Base-by-base conservation (phyloP, 2,329 filamentous ascomycete species). In the Talaromyces funiculosus region DNA sequence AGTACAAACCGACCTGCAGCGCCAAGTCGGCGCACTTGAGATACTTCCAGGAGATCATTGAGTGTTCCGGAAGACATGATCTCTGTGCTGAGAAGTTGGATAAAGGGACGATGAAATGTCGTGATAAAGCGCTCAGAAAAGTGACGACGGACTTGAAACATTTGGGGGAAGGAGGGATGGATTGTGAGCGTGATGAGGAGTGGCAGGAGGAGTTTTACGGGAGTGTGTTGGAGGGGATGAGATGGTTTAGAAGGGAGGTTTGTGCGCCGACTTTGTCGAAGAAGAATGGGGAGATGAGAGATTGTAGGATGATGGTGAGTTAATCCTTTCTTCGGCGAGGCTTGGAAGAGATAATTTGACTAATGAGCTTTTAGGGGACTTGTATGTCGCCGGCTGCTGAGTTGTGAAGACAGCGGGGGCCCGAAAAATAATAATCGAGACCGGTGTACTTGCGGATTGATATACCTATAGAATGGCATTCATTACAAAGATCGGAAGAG, bases 281-380 rank as follows among this genome's bases (percentile, higher is more conserved):
- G 35, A 22, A 8, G n/a, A 51, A 54, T 2, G 51, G 20, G n/a
- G 38, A 35, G 37, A 42, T 61, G 26, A 61, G 60, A 42, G 55
- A 61, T 38, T 61, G 60, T 54, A 58, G 51, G 38, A 49, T 61
- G 54, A 61, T 58, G 60, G 60, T 58, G 38, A 33, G 54, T 54
- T 40, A 7, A n/a, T 29, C 3, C 37, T 31, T 37, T 18, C 31
- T 24, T 3, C 7, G 40, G 16, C 43, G 29, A 5, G 18, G 4
- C 14, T n/a, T n/a, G n/a, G 7, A 14, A 4, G 14, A 9, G 16
- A 16, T n/a, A 24, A 20, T 1, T n/a, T 31, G 37, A 6, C 22
- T 14, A 4, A 29, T 2, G 3, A 10, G 5, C 12, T 4, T 3
- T 47, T 42, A 61, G 60, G 60, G 60, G 7, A 61, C 31, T 45